Evolutionary conservation across 306 rosid species (phyloP), one percentile per base, ranked within the genome.

Genomic region (Ormosia emarginata): DNA sequence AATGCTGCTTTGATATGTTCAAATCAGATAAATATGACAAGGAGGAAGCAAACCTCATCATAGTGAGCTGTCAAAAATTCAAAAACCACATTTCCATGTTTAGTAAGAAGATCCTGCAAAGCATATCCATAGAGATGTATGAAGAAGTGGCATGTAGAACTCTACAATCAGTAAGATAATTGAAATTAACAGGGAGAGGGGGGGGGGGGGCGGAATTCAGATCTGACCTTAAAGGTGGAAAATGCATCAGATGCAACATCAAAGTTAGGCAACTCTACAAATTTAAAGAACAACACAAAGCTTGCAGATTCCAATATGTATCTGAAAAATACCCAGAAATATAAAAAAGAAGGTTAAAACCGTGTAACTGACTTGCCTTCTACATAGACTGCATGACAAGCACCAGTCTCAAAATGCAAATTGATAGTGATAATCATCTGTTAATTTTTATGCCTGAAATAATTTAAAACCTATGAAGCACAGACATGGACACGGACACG

Each of bases 161-260:
- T 50, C 82, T 80, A 47, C 40, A 83, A 82, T 43, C 74, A 67
- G 59, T 37, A 84, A 59, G 59, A 56, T 39, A 80, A 74, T 43
- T 39, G 24, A 24, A 32, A 34, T 29, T 55, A 55, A 43, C n/a
- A 46, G 5, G n/a, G 15, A 59, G 75, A 58, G 9, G 14, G 56
- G 72, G 79, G 52, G 8, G 9, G 24, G 34, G 72, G 57, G n/a
- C n/a, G 44, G 33, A 58, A 65, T 30, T 75, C 52, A 67, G 75
- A 67, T 82, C 89, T 72, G 47, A 93, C 99, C 99, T 95, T 93
- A 78, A 95, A 95, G 46, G 99, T 95, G 70, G 97, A 92, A 88
- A 93, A 95, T 14, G 99, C 99, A 84, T 95, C 97, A 50, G 97
- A 92, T 68, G 99, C 94, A 79, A 91, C 93, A 82, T 95, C 99